phyloP scores from a whole-genome alignment of 1,139 yeast species.

The Candida tetrigidarum region DNA sequence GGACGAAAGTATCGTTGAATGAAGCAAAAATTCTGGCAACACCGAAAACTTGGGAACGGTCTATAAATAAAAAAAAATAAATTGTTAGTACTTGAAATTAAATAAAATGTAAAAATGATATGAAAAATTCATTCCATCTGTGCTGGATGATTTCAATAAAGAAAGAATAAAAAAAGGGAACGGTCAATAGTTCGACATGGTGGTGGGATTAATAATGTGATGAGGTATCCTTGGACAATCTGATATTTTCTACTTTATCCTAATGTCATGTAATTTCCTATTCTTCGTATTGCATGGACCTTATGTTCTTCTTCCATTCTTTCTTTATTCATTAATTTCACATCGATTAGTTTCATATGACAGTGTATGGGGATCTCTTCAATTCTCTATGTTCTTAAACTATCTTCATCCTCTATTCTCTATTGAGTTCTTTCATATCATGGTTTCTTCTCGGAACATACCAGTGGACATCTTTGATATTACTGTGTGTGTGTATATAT shows the following conservation, averaged over 20 bases:
- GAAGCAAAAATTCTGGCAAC: slow-evolving; percentile 99
- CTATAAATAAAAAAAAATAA: slow-evolving; percentile 10
- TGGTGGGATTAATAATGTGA: background rate
- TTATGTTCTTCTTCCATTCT: background rate
- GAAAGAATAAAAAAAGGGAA: background rate
- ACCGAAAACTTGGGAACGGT: slow-evolving; percentile 87
- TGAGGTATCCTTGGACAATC: too few relatives aligned
- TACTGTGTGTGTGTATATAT: slow-evolving; percentile 14
- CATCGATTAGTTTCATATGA: background rate
- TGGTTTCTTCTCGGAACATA: slow-evolving; percentile 23
- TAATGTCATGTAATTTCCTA: too few relatives aligned
- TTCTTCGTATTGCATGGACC: too few relatives aligned
- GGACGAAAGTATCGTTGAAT: slow-evolving; percentile 99
- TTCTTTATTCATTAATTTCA: background rate
- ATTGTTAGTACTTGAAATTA: too few relatives aligned
- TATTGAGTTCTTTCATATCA: background rate
- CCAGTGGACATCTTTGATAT: slow-evolving; percentile 36
- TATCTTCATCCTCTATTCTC: background rate
- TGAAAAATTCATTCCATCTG: background rate
- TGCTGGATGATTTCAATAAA: too few relatives aligned
- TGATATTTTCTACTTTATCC: too few relatives aligned
- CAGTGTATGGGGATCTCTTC: background rate
- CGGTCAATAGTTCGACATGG: background rate
- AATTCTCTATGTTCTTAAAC: background rate
- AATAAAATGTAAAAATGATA: slow-evolving; percentile 1